Percentiles rank a stretch among this genome's conserved stretches.
phyloP scores from a whole-genome alignment of 2,329 filamentous ascomycete genomes.

The Xylaria polymorpha region DNA sequence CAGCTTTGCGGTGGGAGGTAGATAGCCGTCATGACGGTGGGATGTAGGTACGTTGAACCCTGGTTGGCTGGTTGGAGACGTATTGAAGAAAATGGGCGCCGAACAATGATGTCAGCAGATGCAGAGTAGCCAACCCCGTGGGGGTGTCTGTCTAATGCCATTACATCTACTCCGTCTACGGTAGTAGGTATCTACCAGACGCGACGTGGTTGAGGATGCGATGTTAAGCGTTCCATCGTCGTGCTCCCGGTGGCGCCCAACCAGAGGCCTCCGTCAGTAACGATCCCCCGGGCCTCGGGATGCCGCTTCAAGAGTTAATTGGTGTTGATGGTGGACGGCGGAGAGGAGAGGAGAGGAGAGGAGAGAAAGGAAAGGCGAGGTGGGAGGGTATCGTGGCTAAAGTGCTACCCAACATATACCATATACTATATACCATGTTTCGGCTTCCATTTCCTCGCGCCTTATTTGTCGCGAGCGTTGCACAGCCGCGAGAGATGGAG shows the following conservation, averaged over 20 bases:
- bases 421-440: neutral
- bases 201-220: slow-evolving; percentile 8
- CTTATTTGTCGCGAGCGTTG: slow-evolving; percentile 7
- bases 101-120: slow-evolving; percentile 32
- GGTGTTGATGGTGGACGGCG: neutral
- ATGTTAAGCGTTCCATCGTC: slow-evolving; percentile 1
- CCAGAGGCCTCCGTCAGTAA: slow-evolving; percentile 14
- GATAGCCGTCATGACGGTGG: neutral
- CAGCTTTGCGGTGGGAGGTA: neutral
- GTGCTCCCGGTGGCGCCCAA: slow-evolving; percentile 17
- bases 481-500: neutral
- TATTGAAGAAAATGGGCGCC: neutral
- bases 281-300: slow-evolving; percentile 16
- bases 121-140: slow-evolving; percentile 11
- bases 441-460: neutral
- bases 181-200: no score
- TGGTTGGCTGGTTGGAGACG: neutral
- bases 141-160: no score
- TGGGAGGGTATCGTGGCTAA: neutral
- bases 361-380: neutral
- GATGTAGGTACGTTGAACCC: neutral
- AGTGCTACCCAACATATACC: slow-evolving; percentile 12
- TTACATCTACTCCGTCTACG: no score
- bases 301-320: neutral
- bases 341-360: neutral